Conservation (phyloP, 345 rosid species). For the Melaleuca quinquenervia region DNA sequence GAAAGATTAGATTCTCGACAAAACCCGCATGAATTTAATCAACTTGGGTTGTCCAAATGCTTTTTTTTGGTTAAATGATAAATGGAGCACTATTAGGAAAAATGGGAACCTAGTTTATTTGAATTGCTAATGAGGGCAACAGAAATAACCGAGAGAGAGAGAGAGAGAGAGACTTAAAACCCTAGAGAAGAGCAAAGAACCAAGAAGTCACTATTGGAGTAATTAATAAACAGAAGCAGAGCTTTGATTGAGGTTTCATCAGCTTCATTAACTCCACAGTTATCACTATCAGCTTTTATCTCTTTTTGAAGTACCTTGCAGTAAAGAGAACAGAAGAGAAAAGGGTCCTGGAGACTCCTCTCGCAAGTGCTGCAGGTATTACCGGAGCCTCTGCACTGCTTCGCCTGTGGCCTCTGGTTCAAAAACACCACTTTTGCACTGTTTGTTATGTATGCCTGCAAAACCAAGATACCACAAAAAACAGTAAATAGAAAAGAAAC, state of each 20-base stretch:
- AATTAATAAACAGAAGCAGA: not conserved
- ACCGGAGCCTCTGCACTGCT: constrained; percentile 36
- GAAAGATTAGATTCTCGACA: not conserved
- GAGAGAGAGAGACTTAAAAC: not conserved
- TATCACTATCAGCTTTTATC: not conserved
- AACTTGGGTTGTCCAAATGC: not conserved
- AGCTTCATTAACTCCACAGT: not conserved
- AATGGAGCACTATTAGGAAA: not conserved
- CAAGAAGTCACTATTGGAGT: not conserved
- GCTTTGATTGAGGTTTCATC: not conserved
- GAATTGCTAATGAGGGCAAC: not conserved
- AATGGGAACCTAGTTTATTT: not conserved
- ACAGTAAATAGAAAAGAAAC: not conserved
- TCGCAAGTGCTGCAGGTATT: constrained; percentile 40
- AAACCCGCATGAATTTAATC: not conserved
- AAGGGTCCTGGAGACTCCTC: constrained; percentile 30
- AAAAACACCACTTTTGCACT: constrained; percentile 57
- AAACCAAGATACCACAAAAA: not conserved
- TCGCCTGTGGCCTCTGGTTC: constrained; percentile 40
- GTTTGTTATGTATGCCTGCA: constrained; percentile 54
- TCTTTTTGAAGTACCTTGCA: constrained; percentile 14
- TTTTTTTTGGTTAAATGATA: no score
- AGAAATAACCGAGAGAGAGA: not conserved
- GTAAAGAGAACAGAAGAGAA: constrained; percentile 13
- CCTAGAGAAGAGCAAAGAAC: not conserved